phyloP scores from a whole-genome alignment of 2,329 filamentous ascomycete species.

The Clonostachys solani region DNA sequence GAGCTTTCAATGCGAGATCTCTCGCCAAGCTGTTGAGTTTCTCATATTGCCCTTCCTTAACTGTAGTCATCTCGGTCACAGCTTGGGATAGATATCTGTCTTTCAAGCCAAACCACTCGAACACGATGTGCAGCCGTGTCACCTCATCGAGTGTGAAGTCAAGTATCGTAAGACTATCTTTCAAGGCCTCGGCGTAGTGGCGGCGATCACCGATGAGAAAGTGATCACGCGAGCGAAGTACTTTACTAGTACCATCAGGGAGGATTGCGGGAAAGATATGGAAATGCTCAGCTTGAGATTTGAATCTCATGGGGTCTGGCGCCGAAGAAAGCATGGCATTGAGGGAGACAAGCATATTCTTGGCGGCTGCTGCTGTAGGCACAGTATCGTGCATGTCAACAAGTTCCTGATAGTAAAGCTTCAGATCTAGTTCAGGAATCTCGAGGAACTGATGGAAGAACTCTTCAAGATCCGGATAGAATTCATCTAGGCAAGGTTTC shows the following conservation, averaged over 20 bases:
- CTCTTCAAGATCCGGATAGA: conserved; percentile 11
- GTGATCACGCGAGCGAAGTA: conserved; percentile 8
- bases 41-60: conserved; percentile 5
- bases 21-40: conserved; percentile 14
- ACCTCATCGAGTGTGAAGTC: conserved; percentile 22
- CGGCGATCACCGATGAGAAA: conserved; percentile 19
- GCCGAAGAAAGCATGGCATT: conserved; percentile 14
- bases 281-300: not conserved
- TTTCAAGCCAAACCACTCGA: conserved; percentile 20
- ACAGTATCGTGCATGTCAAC: not conserved
- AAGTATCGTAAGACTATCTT: conserved; percentile 14
- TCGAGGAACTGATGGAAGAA: conserved; percentile 15
- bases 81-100: conserved; percentile 16
- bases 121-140: conserved; percentile 11
- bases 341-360: conserved; percentile 14
- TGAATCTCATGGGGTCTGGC: no score
- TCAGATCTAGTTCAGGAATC: conserved; percentile 11
- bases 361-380: conserved; percentile 8
- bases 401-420: conserved; percentile 16
- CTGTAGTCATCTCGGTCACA: conserved; percentile 16
- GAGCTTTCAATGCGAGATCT: not conserved
- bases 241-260: not conserved
- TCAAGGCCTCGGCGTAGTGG: conserved; percentile 11
- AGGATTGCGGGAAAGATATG: not conserved
- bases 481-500: conserved; percentile 9